These are phyloP conservation scores for Tieghemiomyces parasiticus DNA, from an alignment of 192 early-diverging fungal species.

Conservation along the genomic window DNA sequence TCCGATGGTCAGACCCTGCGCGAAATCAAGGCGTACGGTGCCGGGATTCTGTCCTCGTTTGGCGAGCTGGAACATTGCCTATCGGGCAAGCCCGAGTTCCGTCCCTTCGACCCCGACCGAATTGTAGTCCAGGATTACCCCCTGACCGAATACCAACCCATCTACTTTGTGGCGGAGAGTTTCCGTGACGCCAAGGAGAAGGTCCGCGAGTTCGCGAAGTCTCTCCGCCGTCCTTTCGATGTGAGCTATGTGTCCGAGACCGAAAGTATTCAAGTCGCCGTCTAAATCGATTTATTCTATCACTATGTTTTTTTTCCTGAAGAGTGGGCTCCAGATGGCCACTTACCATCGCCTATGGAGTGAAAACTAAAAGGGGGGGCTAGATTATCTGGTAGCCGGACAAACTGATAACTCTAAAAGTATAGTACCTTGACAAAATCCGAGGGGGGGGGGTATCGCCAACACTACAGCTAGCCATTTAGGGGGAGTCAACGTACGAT, in stretches of 20 bases:
- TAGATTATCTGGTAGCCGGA: too few relatives aligned
- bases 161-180: constrained; percentile 92
- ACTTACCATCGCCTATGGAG: too few relatives aligned
- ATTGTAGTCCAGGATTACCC: constrained; percentile 59
- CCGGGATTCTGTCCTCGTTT: constrained; percentile 83
- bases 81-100: constrained; percentile 59
- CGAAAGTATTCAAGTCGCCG: constrained; percentile 82
- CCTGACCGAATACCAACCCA: constrained; percentile 86
- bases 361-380: too few relatives aligned
- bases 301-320: too few relatives aligned
- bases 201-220: constrained; percentile 68
- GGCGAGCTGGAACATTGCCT: constrained; percentile 88
- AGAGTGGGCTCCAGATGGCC: too few relatives aligned
- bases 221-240: constrained; percentile 73
- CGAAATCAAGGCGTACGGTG: constrained; percentile 75
- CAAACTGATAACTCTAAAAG: too few relatives aligned
- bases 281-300: too few relatives aligned
- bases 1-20: constrained; percentile 24
- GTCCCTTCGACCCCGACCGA: constrained; percentile 70
- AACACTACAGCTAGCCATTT: too few relatives aligned
- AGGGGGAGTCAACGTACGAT: too few relatives aligned
- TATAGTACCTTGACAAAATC: too few relatives aligned
- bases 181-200: constrained; percentile 88
- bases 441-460: too few relatives aligned
- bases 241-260: constrained; percentile 86